A percentile compares a stretch with the other conserved stretches of the same genome.
These are phyloP conservation scores for Cudoniella acicularis DNA, from an alignment of 495 filamentous ascomycete genomes.

Conservation along the genomic window DNA sequence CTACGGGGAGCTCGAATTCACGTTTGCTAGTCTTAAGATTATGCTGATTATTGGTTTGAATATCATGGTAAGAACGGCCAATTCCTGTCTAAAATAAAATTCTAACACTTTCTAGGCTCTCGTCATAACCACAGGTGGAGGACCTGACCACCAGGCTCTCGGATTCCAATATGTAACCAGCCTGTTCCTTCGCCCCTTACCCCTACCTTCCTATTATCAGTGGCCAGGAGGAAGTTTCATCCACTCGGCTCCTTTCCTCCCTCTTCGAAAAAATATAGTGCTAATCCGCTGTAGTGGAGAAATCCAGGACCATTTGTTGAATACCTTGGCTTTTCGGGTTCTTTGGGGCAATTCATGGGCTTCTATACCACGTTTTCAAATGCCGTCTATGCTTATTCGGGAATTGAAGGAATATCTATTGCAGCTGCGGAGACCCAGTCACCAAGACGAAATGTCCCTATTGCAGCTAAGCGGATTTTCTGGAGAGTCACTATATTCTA, in stretches of 20 bases:
- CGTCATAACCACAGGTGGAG: slow-evolving; percentile 36
- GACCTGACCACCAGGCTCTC: slow-evolving; percentile 34
- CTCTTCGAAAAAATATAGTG: too few species aligned
- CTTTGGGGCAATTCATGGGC: slow-evolving; percentile 61
- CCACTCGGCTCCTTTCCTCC: too few species aligned
- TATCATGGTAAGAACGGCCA: slow-evolving; percentile 20
- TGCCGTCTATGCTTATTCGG: slow-evolving; percentile 78
- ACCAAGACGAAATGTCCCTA: slow-evolving; percentile 64
- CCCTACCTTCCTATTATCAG: too few species aligned
- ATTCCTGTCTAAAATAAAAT: too few species aligned
- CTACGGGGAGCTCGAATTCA: slow-evolving; percentile 72
- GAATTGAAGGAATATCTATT: slow-evolving; percentile 77
- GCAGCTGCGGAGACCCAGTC: slow-evolving; percentile 71
- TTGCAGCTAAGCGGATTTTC: slow-evolving; percentile 66
- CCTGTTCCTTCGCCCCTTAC: too few species aligned
- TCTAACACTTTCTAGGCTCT: slow-evolving; percentile 11
- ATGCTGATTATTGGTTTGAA: slow-evolving; percentile 60
- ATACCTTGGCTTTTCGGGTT: slow-evolving; percentile 45
- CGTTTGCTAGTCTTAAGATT: slow-evolving; percentile 69
- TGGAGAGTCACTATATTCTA: slow-evolving; percentile 69
- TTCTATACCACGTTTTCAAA: slow-evolving; percentile 76
- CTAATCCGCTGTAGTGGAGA: too few species aligned
- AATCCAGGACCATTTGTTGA: slow-evolving; percentile 65
- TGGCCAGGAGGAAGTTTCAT: too few species aligned
- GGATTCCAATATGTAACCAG: slow-evolving; percentile 62